Base-by-base conservation (phyloP, 2,329 filamentous ascomycete genomes). In the Tricladium varicosporioides region DNA sequence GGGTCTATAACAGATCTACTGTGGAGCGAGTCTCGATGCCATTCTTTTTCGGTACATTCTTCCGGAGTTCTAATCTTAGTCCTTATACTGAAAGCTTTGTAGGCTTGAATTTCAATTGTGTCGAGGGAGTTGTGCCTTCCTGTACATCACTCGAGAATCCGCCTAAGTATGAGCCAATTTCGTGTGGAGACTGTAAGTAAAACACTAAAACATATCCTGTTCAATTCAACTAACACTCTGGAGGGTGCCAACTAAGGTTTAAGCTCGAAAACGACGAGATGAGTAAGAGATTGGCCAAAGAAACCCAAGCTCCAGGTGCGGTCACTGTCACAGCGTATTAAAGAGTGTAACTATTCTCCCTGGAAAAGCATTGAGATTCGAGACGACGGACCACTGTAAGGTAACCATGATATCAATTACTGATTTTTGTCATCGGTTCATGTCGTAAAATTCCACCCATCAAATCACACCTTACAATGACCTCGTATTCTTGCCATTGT, bases 21-120 rank as follows among this genome's bases (percentile, higher is more conserved):
- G 66, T 66, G 10, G 76, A 77, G 52, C 70, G 80, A 13, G 77
- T 80, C 44, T 81, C 76, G 0, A 80, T 83, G 77, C 79, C 80
- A 0, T 83, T 83, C 65, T 83, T 83, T 67, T 78, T 83, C 52
- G 77, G 77, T 75, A 65, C 59, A 65, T 32, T 31, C 15, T 1
- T 9, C 27, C 13, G 16, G 42, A 7, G 2, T 19, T 44, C 10
- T 15, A 40, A 54, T 10, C 16, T 16, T 16, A 19, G 1, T 11
- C 33, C 43, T 8, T 10, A 51, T 46, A 16, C 19, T 59, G 57
- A 53, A 54, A 5, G 22, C 11, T 13, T 18, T 0, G 2, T 16
- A 62, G 77, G 76, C 0, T 76, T 82, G 56, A 80, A 82, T 61
- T 78, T 79, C 49, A 78, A 83, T 53, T 77, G 76, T 31, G 74